Evolutionary conservation across 2,329 filamentous ascomycete species (phyloP).

Genomic region (Atkinsonella hypoxylon): DNA sequence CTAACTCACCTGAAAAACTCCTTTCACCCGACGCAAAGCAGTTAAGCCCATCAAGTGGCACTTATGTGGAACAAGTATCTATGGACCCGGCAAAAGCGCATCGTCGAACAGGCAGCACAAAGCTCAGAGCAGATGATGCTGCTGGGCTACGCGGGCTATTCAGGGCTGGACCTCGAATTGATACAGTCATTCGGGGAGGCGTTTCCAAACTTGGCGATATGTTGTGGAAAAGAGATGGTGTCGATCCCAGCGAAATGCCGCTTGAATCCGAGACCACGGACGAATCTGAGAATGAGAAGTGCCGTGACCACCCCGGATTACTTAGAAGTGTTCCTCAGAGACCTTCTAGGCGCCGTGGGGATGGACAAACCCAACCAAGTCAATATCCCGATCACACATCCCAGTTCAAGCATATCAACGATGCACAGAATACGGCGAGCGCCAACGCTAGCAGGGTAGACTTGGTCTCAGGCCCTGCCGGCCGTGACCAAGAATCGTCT

Average conservation of each 20-base stretch:
- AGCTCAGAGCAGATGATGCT: slow-evolving; percentile 23
- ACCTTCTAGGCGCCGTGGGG: slow-evolving; percentile 20
- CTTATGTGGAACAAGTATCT: slow-evolving; percentile 17
- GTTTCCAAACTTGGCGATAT: slow-evolving; percentile 46
- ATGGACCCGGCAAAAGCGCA: slow-evolving; percentile 20
- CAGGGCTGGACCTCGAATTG: slow-evolving; percentile 57
- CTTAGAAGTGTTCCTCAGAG: slow-evolving; percentile 24
- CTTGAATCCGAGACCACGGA: slow-evolving; percentile 31
- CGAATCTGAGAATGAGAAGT: slow-evolving; percentile 35
- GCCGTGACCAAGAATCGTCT: slow-evolving; percentile 26
- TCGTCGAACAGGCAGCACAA: slow-evolving; percentile 37
- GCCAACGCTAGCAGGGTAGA: slow-evolving; percentile 9
- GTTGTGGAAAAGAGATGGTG: slow-evolving; percentile 42
- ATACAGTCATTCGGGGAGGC: slow-evolving; percentile 53
- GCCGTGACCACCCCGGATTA: slow-evolving; percentile 26
- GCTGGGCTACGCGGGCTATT: slow-evolving; percentile 52
- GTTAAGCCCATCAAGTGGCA: slow-evolving; percentile 18
- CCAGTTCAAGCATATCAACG: slow-evolving; percentile 29
- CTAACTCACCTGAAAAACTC: slow-evolving; percentile 13
- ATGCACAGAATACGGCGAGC: slow-evolving; percentile 11
- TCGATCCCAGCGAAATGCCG: slow-evolving; percentile 22
- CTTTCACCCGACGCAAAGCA: slow-evolving; percentile 7
- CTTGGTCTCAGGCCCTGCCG: slow-evolving; percentile 5
- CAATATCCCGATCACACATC: slow-evolving; percentile 42
- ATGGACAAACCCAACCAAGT: slow-evolving; percentile 21